A percentile compares a stretch with the other conserved stretches of the same genome.
phyloP scores from a whole-genome alignment of 371 early-diverging fungal genomes.

The Apophysomyces ossiformis region DNA sequence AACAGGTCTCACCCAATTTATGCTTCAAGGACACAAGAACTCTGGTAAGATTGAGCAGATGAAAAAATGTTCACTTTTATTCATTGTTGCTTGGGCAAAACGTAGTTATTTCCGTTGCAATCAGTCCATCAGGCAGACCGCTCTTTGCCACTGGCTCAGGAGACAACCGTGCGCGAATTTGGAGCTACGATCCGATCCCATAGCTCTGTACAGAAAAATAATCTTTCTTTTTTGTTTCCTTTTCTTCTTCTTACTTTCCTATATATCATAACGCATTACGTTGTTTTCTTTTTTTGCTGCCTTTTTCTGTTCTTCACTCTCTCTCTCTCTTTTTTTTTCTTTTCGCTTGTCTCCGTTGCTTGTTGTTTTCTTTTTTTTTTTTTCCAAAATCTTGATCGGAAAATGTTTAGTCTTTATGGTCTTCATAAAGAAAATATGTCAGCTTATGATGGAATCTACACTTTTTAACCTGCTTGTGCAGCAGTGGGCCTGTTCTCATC shows the following conservation, averaged over 20 bases:
- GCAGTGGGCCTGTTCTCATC: neutral
- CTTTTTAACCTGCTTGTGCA: constrained; percentile 5
- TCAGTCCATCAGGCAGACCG: constrained; percentile 78
- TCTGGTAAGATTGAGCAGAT: constrained; percentile 63
- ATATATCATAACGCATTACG: constrained; percentile 14
- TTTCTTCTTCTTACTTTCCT: constrained; percentile 3
- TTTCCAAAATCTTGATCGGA: neutral
- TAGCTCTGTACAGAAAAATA: constrained; percentile 13
- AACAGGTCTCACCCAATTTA: constrained; percentile 80
- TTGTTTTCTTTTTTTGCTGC: constrained; percentile 4
- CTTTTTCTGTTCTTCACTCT: neutral
- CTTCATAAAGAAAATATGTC: neutral
- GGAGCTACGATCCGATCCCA: constrained; percentile 72
- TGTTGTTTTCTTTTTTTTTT: neutral
- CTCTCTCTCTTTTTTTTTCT: constrained; percentile 1
- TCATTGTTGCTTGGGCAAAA: no score
- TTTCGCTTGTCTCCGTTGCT: no score
- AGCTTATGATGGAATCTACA: constrained; percentile 5
- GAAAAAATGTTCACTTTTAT: neutral
- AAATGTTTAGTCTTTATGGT: neutral
- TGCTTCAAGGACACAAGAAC: constrained; percentile 97
- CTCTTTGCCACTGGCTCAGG: constrained; percentile 97
- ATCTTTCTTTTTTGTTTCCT: constrained; percentile 16
- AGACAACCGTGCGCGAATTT: constrained; percentile 91
- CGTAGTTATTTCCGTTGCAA: constrained; percentile 92